phyloP scores from a whole-genome alignment of 2,329 filamentous ascomycete genomes.

The Byssoonygena ceratinophila region DNA sequence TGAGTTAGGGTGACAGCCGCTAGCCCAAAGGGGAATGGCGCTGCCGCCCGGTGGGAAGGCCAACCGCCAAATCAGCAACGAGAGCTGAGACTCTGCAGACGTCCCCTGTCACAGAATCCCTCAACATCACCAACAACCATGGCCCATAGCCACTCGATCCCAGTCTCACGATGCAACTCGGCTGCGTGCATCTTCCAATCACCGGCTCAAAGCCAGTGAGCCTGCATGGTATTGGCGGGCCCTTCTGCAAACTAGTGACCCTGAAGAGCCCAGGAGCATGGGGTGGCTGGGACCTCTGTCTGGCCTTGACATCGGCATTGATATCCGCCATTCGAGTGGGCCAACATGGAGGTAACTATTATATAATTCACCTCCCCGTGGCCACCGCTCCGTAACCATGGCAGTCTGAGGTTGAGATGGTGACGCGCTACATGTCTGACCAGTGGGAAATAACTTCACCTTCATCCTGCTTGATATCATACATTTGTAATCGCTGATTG shows the following conservation, averaged over 20 bases:
- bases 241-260: conserved; percentile 1
- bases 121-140: not conserved
- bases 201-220: not conserved
- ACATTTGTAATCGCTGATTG: conserved; percentile 10
- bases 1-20: not conserved
- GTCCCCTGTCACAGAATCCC: conserved; percentile 5
- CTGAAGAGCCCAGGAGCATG: not conserved
- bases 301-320: conserved; percentile 2
- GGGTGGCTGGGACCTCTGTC: not conserved
- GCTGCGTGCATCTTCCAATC: not conserved
- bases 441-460: conserved; percentile 1
- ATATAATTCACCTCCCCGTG: not conserved
- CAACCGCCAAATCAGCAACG: not conserved
- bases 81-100: conserved; percentile 1
- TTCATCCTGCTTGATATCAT: not conserved
- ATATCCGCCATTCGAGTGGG: conserved; percentile 1
- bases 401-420: conserved; percentile 6
- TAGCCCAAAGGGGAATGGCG: not conserved
- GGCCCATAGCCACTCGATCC: not conserved
- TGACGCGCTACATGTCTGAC: conserved; percentile 8
- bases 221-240: not conserved
- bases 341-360: not conserved
- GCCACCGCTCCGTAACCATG: not conserved
- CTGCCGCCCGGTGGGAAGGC: not conserved
- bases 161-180: conserved; percentile 1